Conservation (phyloP, 805 yeast genomes). For the Yarrowia sp. region DNA sequence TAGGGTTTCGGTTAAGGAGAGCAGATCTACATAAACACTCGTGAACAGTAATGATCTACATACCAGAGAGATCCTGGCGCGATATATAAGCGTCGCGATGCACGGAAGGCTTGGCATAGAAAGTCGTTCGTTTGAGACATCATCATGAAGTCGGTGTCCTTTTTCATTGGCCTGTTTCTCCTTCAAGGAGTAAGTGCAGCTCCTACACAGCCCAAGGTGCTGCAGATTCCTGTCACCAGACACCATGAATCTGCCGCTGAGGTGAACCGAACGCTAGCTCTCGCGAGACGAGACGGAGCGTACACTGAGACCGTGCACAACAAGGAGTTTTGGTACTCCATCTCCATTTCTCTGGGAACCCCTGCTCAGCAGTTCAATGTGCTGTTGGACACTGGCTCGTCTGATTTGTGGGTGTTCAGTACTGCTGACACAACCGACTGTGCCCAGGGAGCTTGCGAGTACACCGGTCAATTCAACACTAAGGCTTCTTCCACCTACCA, state of each 20-base stretch:
- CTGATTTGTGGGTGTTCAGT: constrained; percentile 65
- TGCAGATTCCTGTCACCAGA: not conserved
- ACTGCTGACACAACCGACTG: not conserved
- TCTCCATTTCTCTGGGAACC: constrained; percentile 57
- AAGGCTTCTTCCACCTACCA: constrained; percentile 42
- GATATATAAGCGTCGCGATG: not conserved
- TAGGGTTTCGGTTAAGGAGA: constrained; percentile 2
- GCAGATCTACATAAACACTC: not conserved
- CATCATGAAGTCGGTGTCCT: not conserved
- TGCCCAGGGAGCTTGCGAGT: not conserved
- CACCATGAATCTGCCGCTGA: constrained; percentile 8
- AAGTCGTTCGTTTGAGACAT: not conserved
- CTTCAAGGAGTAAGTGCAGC: not conserved
- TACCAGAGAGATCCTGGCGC: constrained; percentile 1
- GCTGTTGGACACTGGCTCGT: constrained; percentile 72
- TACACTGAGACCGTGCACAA: not conserved
- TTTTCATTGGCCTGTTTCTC: not conserved
- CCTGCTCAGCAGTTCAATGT: constrained; percentile 61
- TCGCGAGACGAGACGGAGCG: not conserved
- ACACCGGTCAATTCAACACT: constrained; percentile 20
- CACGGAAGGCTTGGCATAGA: constrained; percentile 11
- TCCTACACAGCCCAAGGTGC: not conserved
- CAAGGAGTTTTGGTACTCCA: constrained; percentile 33
- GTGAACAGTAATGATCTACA: not conserved
- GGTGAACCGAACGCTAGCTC: not conserved